Conservation (phyloP, 176 grass and related monocot species). For the Hyparrhenia diplandra region DNA sequence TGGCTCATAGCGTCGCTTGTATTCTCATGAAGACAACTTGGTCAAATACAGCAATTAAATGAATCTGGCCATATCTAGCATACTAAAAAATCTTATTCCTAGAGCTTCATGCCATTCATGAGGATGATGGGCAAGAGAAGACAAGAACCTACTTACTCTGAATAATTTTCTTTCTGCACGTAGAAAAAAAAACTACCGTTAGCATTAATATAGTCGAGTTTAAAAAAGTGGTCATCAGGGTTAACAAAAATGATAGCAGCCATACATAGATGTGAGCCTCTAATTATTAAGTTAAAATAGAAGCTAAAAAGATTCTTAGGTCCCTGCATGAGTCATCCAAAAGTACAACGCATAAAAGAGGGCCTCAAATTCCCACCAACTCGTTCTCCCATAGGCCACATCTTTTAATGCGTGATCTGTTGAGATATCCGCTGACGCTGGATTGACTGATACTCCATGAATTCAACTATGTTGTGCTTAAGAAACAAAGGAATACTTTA, state of each 20-base stretch:
- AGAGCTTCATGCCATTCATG: neutral
- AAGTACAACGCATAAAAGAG: slow-evolving; percentile 9
- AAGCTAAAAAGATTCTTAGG: slow-evolving; percentile 21
- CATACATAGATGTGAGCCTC: neutral
- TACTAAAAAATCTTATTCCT: neutral
- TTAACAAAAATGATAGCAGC: slow-evolving; percentile 31
- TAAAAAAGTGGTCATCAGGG: neutral
- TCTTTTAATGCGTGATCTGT: slow-evolving; percentile 26
- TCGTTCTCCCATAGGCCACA: slow-evolving; percentile 32
- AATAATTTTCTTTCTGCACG: neutral
- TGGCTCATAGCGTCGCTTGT: neutral
- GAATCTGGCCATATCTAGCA: neutral
- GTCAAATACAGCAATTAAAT: neutral
- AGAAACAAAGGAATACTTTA: slow-evolving; percentile 13
- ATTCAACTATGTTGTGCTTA: slow-evolving; percentile 44
- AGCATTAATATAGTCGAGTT: neutral
- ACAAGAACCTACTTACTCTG: neutral
- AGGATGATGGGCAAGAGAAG: neutral
- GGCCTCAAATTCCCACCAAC: slow-evolving; percentile 43
- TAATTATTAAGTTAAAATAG: slow-evolving; percentile 7
- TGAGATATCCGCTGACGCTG: slow-evolving; percentile 37
- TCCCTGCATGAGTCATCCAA: slow-evolving; percentile 40
- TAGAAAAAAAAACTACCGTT: neutral
- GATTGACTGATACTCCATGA: slow-evolving; percentile 25
- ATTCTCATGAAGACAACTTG: neutral